These are phyloP conservation scores for Ophiostoma australiae DNA, from an alignment of 2,329 filamentous ascomycete species.

Conservation along the genomic window DNA sequence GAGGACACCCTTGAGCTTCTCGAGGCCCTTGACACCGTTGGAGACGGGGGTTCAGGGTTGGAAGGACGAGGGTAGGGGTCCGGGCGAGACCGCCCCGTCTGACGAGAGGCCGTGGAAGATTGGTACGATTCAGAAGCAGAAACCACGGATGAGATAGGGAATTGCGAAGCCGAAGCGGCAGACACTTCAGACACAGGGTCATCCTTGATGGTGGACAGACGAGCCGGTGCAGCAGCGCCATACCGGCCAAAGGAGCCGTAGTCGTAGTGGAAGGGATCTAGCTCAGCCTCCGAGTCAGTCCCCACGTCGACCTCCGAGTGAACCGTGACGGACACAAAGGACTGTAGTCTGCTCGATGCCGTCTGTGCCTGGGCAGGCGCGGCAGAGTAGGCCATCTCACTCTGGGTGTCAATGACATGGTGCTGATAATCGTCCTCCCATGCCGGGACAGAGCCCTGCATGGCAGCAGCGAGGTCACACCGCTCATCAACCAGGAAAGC, in stretches of 20 bases:
- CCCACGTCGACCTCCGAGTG: background rate
- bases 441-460: background rate
- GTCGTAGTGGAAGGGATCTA: background rate
- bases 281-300: background rate
- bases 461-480: background rate
- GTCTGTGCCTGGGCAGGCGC: background rate
- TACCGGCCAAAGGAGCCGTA: background rate
- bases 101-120: background rate
- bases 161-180: background rate
- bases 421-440: slow-evolving; percentile 23
- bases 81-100: background rate
- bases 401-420: slow-evolving; percentile 21
- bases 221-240: background rate
- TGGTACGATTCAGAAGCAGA: background rate
- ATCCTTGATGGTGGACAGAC: background rate
- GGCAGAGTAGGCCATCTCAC: background rate
- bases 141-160: background rate
- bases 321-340: background rate
- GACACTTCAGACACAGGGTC: background rate
- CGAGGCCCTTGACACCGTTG: background rate
- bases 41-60: slow-evolving; percentile 7
- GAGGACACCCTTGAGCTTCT: background rate
- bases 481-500: background rate
- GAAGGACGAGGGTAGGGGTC: background rate
- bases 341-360: background rate